Percentiles rank a stretch among this genome's conserved stretches.
Conservation (phyloP, 2,329 filamentous ascomycete species). For the Cladosporium halotolerans region DNA sequence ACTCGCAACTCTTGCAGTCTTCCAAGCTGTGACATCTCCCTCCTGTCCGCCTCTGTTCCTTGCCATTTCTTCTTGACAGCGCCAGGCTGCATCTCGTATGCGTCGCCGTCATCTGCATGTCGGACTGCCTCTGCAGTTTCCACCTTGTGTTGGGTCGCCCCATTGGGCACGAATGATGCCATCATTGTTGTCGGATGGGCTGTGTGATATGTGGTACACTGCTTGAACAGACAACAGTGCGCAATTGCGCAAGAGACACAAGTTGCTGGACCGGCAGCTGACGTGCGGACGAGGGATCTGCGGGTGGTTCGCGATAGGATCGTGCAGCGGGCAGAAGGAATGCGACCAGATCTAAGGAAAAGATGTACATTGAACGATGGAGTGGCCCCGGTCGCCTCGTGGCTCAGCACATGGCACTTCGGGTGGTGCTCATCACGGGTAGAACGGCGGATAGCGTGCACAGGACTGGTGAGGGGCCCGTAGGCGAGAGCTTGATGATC, state of each 20-base stretch:
- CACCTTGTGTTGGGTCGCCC: not conserved
- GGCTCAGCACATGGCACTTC: slow-evolving; percentile 7
- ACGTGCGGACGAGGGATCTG: not conserved
- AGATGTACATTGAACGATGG: slow-evolving; percentile 5
- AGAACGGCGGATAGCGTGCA: slow-evolving; percentile 7
- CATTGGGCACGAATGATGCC: not conserved
- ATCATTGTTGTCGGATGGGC: not conserved
- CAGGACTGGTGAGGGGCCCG: not conserved
- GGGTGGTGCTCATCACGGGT: slow-evolving; percentile 8
- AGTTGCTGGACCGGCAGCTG: slow-evolving; percentile 2
- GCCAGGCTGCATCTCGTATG: slow-evolving; percentile 12
- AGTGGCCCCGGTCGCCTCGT: slow-evolving; percentile 3
- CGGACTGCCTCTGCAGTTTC: slow-evolving; percentile 6
- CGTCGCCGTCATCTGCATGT: slow-evolving; percentile 14
- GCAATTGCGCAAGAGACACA: slow-evolving; percentile 2
- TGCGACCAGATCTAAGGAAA: slow-evolving; percentile 7
- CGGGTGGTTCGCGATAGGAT: not conserved
- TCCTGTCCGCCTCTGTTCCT: slow-evolving; percentile 18
- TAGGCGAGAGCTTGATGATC: slow-evolving; percentile 10
- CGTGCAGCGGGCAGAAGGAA: not conserved
- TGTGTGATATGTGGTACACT: not conserved
- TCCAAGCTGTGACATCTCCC: slow-evolving; percentile 20
- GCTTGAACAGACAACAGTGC: not conserved
- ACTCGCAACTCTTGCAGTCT: slow-evolving; percentile 18
- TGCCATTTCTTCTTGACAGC: slow-evolving; percentile 20